phyloP scores from a whole-genome alignment of 2,329 filamentous ascomycete genomes.

The Aspergillus unguis region DNA sequence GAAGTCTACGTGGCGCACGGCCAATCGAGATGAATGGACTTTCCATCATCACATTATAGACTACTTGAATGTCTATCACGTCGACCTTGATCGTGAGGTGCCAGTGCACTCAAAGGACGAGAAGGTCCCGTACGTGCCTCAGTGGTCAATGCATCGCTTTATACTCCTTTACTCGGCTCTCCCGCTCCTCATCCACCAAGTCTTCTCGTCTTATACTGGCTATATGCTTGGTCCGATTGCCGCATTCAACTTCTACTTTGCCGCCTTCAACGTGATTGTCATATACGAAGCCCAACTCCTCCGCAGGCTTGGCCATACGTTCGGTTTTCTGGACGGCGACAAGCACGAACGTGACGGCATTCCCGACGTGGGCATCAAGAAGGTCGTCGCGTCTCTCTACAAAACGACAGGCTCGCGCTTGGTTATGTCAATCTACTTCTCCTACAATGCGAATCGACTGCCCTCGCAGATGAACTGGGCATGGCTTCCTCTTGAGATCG shows the following conservation, averaged over 20 bases:
- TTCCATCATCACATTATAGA: slow-evolving; percentile 26
- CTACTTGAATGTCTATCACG: slow-evolving; percentile 24
- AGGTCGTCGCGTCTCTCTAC: slow-evolving; percentile 13
- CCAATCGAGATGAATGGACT: slow-evolving; percentile 24
- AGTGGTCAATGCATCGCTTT: slow-evolving; percentile 14
- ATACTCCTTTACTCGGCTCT: slow-evolving; percentile 13
- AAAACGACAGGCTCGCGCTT: slow-evolving; percentile 15
- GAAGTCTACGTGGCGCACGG: slow-evolving; percentile 30
- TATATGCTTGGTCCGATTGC: slow-evolving; percentile 7
- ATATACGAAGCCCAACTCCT: slow-evolving; percentile 14
- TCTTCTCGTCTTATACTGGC: slow-evolving; percentile 12
- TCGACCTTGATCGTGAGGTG: slow-evolving; percentile 24
- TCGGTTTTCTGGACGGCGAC: slow-evolving; percentile 18
- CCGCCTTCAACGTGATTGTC: slow-evolving; percentile 9
- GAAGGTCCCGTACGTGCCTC: slow-evolving; percentile 15
- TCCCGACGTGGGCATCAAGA: slow-evolving; percentile 16
- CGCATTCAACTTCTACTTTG: slow-evolving; percentile 14
- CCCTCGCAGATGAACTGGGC: slow-evolving; percentile 10
- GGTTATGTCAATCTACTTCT: slow-evolving; percentile 11
- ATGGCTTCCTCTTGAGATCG: slow-evolving; percentile 15
- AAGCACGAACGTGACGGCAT: slow-evolving; percentile 18
- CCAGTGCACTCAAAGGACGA: slow-evolving; percentile 17
- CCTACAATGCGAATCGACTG: slow-evolving; percentile 10
- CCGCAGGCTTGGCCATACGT: slow-evolving; percentile 12
- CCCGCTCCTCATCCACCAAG: slow-evolving; percentile 16